These are phyloP conservation scores for Vaccinium macrocarpon DNA, from an alignment of 148 eudicot genomes.

Conservation along the genomic window DNA sequence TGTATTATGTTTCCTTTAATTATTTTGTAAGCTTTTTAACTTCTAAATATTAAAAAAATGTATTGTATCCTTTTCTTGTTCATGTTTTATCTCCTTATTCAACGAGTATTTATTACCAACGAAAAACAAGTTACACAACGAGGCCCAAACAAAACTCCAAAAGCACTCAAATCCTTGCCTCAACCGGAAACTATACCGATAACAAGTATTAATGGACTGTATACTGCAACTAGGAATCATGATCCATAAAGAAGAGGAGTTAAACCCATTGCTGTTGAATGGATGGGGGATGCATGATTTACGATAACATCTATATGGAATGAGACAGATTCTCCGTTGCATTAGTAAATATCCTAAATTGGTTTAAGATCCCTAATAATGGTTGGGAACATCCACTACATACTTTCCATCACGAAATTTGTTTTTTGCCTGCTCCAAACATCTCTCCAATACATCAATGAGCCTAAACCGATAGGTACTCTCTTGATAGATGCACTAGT, in stretches of 20 bases:
- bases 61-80: not conserved
- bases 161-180: not conserved
- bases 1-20: not conserved
- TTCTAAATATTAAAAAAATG: not conserved
- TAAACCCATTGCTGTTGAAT: not conserved
- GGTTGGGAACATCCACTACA: not conserved
- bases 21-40: not conserved
- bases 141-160: not conserved
- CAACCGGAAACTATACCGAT: not conserved
- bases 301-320: not conserved
- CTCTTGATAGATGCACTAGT: not conserved
- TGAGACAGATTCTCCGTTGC: not conserved
- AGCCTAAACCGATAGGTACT: too few relatives aligned
- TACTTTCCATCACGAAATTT: not conserved
- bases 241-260: not conserved
- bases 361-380: not conserved
- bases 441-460: not conserved
- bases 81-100: not conserved
- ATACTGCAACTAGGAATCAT: not conserved
- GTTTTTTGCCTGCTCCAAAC: not conserved
- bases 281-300: constrained; percentile 2
- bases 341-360: not conserved
- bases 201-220: not conserved
- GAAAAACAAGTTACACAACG: not conserved
- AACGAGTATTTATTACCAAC: constrained; percentile 8